Evolutionary conservation across 768 basidiomycete genomes (phyloP).

Genomic region (Tephrocybe rancida): DNA sequence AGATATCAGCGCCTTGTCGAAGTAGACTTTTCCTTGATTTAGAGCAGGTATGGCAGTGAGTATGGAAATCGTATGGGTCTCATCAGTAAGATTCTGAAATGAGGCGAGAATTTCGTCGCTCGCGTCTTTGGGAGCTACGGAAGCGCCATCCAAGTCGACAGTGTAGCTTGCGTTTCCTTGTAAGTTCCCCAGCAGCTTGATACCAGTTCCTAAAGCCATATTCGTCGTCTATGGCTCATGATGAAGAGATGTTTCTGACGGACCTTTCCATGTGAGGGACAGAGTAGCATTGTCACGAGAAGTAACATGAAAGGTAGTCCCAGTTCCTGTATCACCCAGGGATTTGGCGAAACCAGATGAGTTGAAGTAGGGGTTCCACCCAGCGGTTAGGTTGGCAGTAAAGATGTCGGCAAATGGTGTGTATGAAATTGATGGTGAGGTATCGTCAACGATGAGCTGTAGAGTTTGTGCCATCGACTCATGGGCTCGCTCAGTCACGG

Average conservation of each 20-base stretch:
- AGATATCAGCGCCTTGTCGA: slow-evolving; percentile 24
- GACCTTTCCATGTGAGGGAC: slow-evolving; percentile 64
- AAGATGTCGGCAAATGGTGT: slow-evolving; percentile 61
- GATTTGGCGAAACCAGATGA: slow-evolving; percentile 47
- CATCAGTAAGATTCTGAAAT: slow-evolving; percentile 47
- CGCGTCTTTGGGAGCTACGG: slow-evolving; percentile 23
- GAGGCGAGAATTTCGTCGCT: slow-evolving; percentile 48
- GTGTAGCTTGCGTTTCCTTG: slow-evolving; percentile 41
- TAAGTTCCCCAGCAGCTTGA: slow-evolving; percentile 58
- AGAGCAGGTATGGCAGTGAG: slow-evolving; percentile 39
- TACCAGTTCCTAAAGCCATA: slow-evolving; percentile 56
- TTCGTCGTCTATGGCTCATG: not conserved
- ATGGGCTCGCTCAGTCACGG: slow-evolving; percentile 2
- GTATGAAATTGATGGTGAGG: slow-evolving; percentile 66
- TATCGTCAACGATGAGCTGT: slow-evolving; percentile 52
- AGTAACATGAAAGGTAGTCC: slow-evolving; percentile 67
- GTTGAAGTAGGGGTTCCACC: slow-evolving; percentile 72
- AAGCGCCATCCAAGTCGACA: slow-evolving; percentile 53
- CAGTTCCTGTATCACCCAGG: slow-evolving; percentile 48
- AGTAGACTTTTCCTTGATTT: slow-evolving; percentile 39
- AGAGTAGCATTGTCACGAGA: slow-evolving; percentile 57
- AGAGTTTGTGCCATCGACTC: slow-evolving; percentile 17
- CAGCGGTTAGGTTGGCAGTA: slow-evolving; percentile 47
- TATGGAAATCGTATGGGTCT: slow-evolving; percentile 57
- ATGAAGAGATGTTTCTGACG: slow-evolving; percentile 17